Percentiles rank a stretch among this genome's conserved stretches.
Conservation (phyloP, 1,284 basidiomycete genomes). For the Microbotryum violaceum region DNA sequence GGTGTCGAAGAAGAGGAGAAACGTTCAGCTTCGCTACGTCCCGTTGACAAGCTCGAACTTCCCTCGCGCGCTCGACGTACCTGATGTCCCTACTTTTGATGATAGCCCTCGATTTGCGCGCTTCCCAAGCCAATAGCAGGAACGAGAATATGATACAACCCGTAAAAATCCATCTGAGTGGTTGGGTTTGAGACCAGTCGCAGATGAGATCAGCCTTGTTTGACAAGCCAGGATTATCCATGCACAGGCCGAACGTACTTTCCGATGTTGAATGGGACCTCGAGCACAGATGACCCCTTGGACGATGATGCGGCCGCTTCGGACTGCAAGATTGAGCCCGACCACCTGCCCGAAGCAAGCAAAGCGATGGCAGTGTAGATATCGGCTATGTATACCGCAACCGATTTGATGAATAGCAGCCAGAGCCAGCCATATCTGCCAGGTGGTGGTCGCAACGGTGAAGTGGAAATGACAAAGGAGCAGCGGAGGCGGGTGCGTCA, state of each 20-base stretch:
- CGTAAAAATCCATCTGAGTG: constrained; percentile 72
- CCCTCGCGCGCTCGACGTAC: constrained; percentile 92
- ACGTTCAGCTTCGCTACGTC: not conserved
- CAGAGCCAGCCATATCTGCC: constrained; percentile 83
- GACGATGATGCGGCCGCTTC: constrained; percentile 52
- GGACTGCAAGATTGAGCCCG: constrained; percentile 66
- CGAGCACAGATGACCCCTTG: constrained; percentile 55
- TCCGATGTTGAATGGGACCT: constrained; percentile 61
- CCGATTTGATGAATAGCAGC: constrained; percentile 81
- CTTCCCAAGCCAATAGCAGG: constrained; percentile 83
- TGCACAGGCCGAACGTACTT: constrained; percentile 2
- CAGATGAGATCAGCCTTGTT: not conserved
- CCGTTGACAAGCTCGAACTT: constrained; percentile 56
- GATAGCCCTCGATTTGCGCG: constrained; percentile 84
- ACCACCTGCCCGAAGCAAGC: constrained; percentile 86
- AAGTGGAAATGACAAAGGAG: not conserved
- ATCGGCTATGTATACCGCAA: constrained; percentile 93
- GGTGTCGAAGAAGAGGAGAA: too few species aligned
- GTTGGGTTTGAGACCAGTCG: not conserved
- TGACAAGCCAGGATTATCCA: not conserved
- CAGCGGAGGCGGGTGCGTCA: not conserved
- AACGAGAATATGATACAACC: constrained; percentile 98
- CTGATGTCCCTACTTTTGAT: constrained; percentile 91
- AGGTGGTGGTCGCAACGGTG: not conserved
- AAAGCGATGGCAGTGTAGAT: constrained; percentile 96